These are phyloP conservation scores for Zanthoxylum bungeanum DNA, from an alignment of 345 rosid genomes.

Conservation along the genomic window DNA sequence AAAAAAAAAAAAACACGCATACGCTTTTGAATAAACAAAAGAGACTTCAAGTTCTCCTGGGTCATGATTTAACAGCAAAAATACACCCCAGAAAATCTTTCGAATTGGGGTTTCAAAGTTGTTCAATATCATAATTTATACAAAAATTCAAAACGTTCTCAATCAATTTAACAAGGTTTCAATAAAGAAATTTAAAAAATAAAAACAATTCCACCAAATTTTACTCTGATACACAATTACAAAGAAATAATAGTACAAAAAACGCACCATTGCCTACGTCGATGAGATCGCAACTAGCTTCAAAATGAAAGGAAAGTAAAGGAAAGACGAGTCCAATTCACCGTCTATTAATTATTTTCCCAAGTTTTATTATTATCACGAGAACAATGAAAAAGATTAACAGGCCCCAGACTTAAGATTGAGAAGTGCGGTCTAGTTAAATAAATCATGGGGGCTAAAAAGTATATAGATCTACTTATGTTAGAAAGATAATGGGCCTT, in stretches of 20 bases:
- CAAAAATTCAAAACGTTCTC: not conserved
- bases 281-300: conserved; percentile 13
- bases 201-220: not conserved
- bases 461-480: too few species aligned
- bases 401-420: not conserved
- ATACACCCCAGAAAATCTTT: not conserved
- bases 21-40: not conserved
- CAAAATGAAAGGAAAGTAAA: not conserved
- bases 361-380: not conserved
- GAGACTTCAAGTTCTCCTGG: not conserved
- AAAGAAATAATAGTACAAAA: not conserved
- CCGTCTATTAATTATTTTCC: too few species aligned
- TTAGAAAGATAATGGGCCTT: too few species aligned
- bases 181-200: not conserved
- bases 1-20: not conserved
- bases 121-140: not conserved
- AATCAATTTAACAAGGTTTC: not conserved
- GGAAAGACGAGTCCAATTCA: not conserved
- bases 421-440: not conserved
- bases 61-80: not conserved
- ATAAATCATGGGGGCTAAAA: not conserved
- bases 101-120: not conserved
- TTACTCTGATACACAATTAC: not conserved
- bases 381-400: not conserved
- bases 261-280: conserved; percentile 19